Base-by-base conservation (phyloP, 176 grass and related monocot species). In the Oryza nivara region DNA sequence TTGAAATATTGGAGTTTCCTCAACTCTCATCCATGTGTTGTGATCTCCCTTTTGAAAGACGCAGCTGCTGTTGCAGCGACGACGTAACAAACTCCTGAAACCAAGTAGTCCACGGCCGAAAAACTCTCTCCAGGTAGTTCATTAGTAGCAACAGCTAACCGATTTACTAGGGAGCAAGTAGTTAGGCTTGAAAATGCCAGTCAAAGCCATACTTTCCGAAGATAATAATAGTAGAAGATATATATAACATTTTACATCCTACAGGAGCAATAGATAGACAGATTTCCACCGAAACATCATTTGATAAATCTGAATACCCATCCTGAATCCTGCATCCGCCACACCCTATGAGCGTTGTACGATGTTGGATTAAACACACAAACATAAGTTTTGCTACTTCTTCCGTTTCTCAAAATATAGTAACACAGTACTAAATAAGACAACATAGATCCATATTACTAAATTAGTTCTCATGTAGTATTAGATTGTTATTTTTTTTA, bases 41-140 rank as follows among this genome's bases (percentile, higher is more conserved):
- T 80, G 56, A 60, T 22, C 69, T 17, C 30, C 46, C 83, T 46
- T 45, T 5, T n/a, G 43, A 32, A 63, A 44, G 56, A 35, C 51
- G 86, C 65, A 63, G 40, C n/a, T 46, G 2, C 7, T n/a, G 56
- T 48, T 30, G 86, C 17, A 58, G 34, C 9, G 30, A 56, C 68
- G 13, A 63, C 48, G 38, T 6, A 85, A 89, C 70, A 19, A 74
- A 69, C 46, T 85, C 73, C 61, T 75, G 30, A 85, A 84, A 56
- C 41, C 3, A 70, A 22, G 79, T 45, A 72, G 9, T 46, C 7
- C 26, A 70, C 26, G 76, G 65, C 67, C 60, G 69, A 68, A 47
- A 84, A 74, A 79, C 67, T 49, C 67, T 56, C 72, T 6, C 32
- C 34, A 58, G 68, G 22, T 54, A 61, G 63, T 81, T 81, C 44